Percentiles rank a stretch among this genome's conserved stretches.
phyloP scores from a whole-genome alignment of 2,329 filamentous ascomycete species.

The Dactylellina haptotyla region DNA sequence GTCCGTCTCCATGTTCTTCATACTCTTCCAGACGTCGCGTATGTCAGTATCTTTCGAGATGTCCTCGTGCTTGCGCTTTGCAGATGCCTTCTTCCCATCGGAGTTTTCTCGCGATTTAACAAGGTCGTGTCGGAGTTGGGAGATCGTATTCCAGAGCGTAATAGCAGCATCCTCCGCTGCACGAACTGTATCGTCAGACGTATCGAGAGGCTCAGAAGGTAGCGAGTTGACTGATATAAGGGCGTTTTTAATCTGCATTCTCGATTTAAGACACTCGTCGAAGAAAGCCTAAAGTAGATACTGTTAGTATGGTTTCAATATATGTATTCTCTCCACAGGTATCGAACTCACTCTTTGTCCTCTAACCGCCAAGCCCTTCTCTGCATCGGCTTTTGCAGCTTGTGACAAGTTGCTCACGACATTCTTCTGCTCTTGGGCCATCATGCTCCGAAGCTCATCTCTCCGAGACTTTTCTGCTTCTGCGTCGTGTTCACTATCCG shows the following conservation, averaged over 20 bases:
- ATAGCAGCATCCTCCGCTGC: slow-evolving; percentile 87
- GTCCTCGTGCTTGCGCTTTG: slow-evolving; percentile 70
- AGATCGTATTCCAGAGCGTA: slow-evolving; percentile 83
- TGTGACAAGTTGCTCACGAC: slow-evolving; percentile 65
- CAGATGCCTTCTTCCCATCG: slow-evolving; percentile 59
- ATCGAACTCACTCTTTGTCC: slow-evolving; percentile 72
- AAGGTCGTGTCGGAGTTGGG: slow-evolving; percentile 73
- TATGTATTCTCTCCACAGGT: not conserved
- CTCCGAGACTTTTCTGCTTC: slow-evolving; percentile 62
- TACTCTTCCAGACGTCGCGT: slow-evolving; percentile 53
- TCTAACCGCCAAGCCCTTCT: slow-evolving; percentile 87
- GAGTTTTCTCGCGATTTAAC: slow-evolving; percentile 64
- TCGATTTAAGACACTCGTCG: slow-evolving; percentile 85
- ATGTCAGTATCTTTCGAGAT: slow-evolving; percentile 22
- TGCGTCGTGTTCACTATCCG: slow-evolving; percentile 59
- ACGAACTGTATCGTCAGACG: slow-evolving; percentile 68
- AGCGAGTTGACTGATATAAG: slow-evolving; percentile 83
- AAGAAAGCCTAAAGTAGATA: slow-evolving; percentile 68
- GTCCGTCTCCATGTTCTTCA: slow-evolving; percentile 64
- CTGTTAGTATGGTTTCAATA: slow-evolving; percentile 3
- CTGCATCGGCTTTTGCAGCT: slow-evolving; percentile 78
- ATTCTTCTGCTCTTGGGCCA: slow-evolving; percentile 73
- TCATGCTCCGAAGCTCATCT: slow-evolving; percentile 73
- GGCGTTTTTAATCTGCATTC: slow-evolving; percentile 93
- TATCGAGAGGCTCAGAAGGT: slow-evolving; percentile 61